phyloP scores from a whole-genome alignment of 345 rosid genomes.

The Gossypium turneri region DNA sequence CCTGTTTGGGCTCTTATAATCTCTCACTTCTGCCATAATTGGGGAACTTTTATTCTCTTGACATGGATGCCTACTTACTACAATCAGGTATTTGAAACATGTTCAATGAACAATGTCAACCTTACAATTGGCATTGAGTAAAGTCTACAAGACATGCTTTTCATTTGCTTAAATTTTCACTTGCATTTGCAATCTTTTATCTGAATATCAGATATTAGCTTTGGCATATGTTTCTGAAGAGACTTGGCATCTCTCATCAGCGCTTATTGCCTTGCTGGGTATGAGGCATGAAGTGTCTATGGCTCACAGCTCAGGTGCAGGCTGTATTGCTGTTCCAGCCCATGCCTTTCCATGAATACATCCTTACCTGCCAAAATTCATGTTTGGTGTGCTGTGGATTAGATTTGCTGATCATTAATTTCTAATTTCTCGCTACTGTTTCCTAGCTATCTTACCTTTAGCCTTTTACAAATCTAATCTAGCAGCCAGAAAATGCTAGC shows the following conservation, averaged over 20 bases:
- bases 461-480: background rate
- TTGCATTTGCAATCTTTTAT: background rate
- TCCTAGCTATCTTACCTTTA: background rate
- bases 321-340: slow-evolving; percentile 1
- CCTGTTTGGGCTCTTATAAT: slow-evolving; percentile 97
- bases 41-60: slow-evolving; percentile 95
- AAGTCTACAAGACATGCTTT: background rate
- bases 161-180: background rate
- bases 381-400: background rate
- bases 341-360: slow-evolving; percentile 4
- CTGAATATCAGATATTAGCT: background rate
- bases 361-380: background rate
- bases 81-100: slow-evolving; percentile 62
- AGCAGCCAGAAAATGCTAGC: background rate
- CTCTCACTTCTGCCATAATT: slow-evolving; percentile 96
- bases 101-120: background rate
- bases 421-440: background rate
- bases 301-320: background rate
- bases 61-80: slow-evolving; percentile 99
- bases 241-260: background rate
- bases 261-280: background rate
- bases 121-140: background rate
- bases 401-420: slow-evolving; percentile 3
- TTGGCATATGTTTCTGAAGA: background rate
- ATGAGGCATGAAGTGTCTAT: background rate